These are phyloP conservation scores for Saksenaea oblongispora DNA, from an alignment of 371 early-diverging fungal species.

Conservation along the genomic window DNA sequence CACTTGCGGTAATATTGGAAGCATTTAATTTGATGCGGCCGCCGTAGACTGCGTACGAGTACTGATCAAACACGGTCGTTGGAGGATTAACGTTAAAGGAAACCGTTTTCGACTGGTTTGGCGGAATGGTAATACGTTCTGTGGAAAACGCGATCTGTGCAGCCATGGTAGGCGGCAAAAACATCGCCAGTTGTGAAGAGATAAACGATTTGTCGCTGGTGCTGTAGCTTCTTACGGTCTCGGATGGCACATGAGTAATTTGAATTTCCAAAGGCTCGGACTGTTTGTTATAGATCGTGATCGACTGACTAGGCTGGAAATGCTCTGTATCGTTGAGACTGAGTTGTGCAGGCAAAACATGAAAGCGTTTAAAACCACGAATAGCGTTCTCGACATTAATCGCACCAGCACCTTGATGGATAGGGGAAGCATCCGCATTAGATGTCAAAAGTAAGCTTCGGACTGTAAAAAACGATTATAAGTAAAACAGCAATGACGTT, in stretches of 20 bases:
- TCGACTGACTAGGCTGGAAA: conserved; percentile 29
- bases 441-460: conserved; percentile 13
- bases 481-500: not conserved
- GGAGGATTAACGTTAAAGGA: conserved; percentile 44
- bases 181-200: conserved; percentile 12
- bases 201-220: not conserved
- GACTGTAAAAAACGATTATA: not conserved
- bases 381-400: conserved; percentile 66
- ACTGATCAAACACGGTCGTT: not conserved
- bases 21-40: conserved; percentile 18
- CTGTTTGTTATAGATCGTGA: conserved; percentile 60
- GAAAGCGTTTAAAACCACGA: conserved; percentile 35
- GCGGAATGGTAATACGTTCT: conserved; percentile 26
- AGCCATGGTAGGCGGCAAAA: conserved; percentile 18
- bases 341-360: conserved; percentile 60
- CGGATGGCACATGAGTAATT: conserved; percentile 34
- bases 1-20: not conserved
- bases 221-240: conserved; percentile 26
- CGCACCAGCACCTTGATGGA: conserved; percentile 71
- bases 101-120: conserved; percentile 38
- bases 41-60: conserved; percentile 26
- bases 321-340: conserved; percentile 65
- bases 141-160: conserved; percentile 25
- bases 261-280: conserved; percentile 39
- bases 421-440: conserved; percentile 33